These are phyloP conservation scores for Crithidia acanthocephali DNA, from an alignment of 208 protist species.

Conservation along the genomic window DNA sequence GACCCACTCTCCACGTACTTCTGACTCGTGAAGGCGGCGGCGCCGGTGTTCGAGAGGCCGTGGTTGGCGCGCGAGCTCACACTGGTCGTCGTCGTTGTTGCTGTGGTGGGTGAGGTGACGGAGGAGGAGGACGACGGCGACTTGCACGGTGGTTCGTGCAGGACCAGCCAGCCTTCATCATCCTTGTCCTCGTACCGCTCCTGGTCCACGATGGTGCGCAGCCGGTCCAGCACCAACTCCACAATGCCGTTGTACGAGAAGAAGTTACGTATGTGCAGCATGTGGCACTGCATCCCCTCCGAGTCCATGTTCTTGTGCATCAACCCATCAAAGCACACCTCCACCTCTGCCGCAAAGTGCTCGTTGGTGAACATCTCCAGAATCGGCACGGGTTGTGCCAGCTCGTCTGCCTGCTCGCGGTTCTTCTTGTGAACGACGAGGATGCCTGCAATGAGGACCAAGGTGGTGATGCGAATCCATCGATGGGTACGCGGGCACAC, in stretches of 20 bases:
- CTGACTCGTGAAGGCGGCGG: constrained; percentile 1
- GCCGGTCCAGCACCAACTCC: constrained; percentile 25
- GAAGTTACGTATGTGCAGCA: constrained; percentile 19
- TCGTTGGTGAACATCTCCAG: constrained; percentile 3
- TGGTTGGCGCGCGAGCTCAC: background rate
- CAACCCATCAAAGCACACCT: constrained; percentile 2
- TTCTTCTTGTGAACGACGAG: constrained; percentile 1
- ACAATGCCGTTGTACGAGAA: constrained; percentile 30
- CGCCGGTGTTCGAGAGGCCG: background rate
- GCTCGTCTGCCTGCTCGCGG: background rate
- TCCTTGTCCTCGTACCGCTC: constrained; percentile 38
- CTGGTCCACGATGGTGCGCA: constrained; percentile 8
- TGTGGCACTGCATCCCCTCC: constrained; percentile 19
- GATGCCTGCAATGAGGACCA: background rate
- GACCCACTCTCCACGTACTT: constrained; percentile 38
- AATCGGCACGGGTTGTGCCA: constrained; percentile 4
- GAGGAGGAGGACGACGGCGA: background rate
- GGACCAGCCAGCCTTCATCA: constrained; percentile 44
- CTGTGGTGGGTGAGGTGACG: constrained; percentile 1
- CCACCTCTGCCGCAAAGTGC: constrained; percentile 10
- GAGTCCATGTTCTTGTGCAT: constrained; percentile 27
- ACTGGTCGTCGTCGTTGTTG: background rate
- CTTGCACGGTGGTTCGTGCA: constrained; percentile 1
- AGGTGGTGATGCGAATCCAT: constrained; percentile 17
- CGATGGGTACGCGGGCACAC: constrained; percentile 27